Percentiles rank a stretch among this genome's conserved stretches.
Conservation (phyloP, 306 rosid genomes). For the Pyrus betulifolia region DNA sequence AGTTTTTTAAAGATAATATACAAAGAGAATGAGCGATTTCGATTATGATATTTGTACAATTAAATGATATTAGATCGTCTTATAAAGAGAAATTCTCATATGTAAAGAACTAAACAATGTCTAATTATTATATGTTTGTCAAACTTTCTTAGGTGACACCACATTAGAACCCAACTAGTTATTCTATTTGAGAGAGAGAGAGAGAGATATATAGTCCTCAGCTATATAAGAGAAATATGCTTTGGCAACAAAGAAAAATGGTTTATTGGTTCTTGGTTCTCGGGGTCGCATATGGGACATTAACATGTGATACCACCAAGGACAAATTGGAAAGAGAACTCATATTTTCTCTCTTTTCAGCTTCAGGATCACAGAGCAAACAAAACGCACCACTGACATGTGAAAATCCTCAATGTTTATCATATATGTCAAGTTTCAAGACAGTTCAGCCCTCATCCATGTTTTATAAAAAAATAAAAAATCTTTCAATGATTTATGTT, state of each 20-base stretch:
- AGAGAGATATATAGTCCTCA: not conserved
- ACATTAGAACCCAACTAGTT: not conserved
- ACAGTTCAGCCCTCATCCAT: slow-evolving; percentile 29
- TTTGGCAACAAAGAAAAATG: no score
- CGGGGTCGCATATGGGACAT: slow-evolving; percentile 36
- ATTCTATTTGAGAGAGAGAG: not conserved
- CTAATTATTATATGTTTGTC: not conserved
- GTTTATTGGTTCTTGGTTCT: not conserved
- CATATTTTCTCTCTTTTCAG: not conserved
- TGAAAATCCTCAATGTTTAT: slow-evolving; percentile 11
- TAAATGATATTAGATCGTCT: no score
- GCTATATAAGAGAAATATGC: not conserved
- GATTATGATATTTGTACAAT: no score
- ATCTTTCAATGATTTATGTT: no score
- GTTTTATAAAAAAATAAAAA: slow-evolving; percentile 10
- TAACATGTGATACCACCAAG: slow-evolving; percentile 49
- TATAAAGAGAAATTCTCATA: no score
- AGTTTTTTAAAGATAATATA: no score
- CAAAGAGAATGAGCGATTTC: no score
- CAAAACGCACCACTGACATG: slow-evolving; percentile 22
- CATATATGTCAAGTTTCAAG: slow-evolving; percentile 1
- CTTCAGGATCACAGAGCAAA: not conserved
- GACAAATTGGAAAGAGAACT: slow-evolving; percentile 43
- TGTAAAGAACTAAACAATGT: no score
- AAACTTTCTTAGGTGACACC: not conserved